A percentile compares a stretch with the other conserved stretches of the same genome.
Conservation (phyloP, 2,329 filamentous ascomycete genomes). For the Diaporthe helianthi region DNA sequence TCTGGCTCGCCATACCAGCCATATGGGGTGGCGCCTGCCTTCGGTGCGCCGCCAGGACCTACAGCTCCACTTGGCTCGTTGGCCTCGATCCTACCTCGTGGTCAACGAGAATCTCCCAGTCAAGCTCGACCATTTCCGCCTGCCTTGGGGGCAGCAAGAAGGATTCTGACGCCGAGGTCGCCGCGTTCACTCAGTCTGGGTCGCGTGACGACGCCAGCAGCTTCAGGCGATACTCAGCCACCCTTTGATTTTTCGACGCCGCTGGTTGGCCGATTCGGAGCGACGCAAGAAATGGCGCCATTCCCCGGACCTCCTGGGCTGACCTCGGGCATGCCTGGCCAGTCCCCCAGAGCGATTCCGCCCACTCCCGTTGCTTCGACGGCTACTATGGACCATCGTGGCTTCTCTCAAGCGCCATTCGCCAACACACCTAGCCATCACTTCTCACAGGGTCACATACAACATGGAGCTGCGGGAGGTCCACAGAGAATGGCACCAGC, state of each 20-base stretch:
- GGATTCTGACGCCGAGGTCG: constrained; percentile 65
- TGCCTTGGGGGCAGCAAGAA: constrained; percentile 47
- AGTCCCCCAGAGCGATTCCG: constrained; percentile 26
- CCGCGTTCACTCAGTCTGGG: constrained; percentile 61
- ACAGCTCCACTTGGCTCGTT: constrained; percentile 26
- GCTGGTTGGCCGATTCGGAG: constrained; percentile 22
- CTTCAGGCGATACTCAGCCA: constrained; percentile 42
- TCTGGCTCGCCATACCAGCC: constrained; percentile 37
- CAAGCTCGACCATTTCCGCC: constrained; percentile 27
- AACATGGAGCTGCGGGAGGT: constrained; percentile 22
- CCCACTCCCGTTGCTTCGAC: constrained; percentile 12
- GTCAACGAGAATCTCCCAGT: constrained; percentile 32
- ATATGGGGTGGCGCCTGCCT: constrained; percentile 23
- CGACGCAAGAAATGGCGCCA: constrained; percentile 37
- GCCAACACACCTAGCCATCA: constrained; percentile 23
- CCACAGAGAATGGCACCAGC: constrained; percentile 30
- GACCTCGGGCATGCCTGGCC: constrained; percentile 24
- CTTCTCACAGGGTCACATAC: constrained; percentile 16
- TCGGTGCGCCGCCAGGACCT: constrained; percentile 29
- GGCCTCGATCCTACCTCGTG: constrained; percentile 33
- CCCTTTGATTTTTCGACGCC: constrained; percentile 39
- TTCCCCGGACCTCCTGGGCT: constrained; percentile 38
- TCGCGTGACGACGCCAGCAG: constrained; percentile 41
- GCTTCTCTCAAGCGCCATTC: constrained; percentile 36
- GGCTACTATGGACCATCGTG: constrained; percentile 34